Percentiles rank a stretch among this genome's conserved stretches.
Conservation (phyloP, 176 grass and related monocot species). For the Aegilops bicornis region DNA sequence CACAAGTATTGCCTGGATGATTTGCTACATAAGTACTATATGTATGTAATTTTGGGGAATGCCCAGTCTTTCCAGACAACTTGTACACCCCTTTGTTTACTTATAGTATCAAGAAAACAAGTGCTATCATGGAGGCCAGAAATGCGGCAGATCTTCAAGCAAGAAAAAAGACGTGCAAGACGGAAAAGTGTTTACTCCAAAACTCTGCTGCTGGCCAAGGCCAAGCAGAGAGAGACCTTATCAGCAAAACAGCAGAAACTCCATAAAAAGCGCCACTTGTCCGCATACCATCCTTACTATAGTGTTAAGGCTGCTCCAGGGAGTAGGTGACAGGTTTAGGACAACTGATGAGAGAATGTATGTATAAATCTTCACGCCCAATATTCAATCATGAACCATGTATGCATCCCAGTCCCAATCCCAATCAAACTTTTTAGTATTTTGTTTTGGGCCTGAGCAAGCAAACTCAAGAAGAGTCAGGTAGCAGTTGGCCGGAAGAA, state of each 20-base stretch:
- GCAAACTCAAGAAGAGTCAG: not conserved
- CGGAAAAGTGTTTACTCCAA: not conserved
- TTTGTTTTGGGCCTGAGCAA: conserved; percentile 21
- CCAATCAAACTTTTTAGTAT: not conserved
- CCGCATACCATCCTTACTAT: not conserved
- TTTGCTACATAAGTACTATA: not conserved
- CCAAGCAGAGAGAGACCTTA: not conserved
- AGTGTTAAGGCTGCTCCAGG: not conserved
- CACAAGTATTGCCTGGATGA: not conserved
- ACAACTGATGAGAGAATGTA: conserved; percentile 21
- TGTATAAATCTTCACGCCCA: not conserved
- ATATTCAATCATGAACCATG: conserved; percentile 22
- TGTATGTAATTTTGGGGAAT: not conserved
- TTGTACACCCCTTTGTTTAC: not conserved
- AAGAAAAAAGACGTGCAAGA: not conserved
- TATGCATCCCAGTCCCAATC: not conserved
- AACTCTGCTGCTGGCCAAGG: not conserved
- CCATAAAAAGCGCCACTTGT: not conserved
- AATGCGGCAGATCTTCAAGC: not conserved
- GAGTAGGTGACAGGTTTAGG: conserved; percentile 47
- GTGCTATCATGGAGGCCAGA: not conserved
- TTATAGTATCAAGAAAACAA: not conserved
- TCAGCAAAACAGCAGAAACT: not conserved
- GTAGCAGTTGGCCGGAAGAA: conserved; percentile 44
- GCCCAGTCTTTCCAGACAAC: not conserved